Evolutionary conservation across 768 basidiomycete species (phyloP), one percentile per base, ranked within the genome.

Genomic region (Leccinum variicolor): DNA sequence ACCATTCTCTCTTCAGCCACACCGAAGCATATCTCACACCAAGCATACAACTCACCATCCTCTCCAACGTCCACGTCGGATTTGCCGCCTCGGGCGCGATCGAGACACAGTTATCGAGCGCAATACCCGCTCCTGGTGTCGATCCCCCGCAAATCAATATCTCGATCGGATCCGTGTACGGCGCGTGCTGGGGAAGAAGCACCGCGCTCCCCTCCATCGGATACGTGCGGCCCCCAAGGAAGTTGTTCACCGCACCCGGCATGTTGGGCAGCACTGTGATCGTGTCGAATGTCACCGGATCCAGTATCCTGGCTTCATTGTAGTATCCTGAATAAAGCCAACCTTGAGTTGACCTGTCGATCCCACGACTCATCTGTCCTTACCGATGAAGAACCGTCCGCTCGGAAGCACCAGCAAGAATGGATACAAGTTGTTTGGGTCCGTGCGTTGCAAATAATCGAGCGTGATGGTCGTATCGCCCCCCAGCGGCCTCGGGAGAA

Each of bases 131-230:
- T 3, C 83, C 84, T 7, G 74, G 77, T 36, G 83, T 83, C 0
- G 88, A 87, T 4, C 91, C 91, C 66, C 91, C 91, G 62, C 91
- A 92, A 29, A n/a, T n/a, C n/a, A n/a, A n/a, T n/a, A 92, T 63
- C 28, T 79, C 75, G n/a, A 90, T 67, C 10, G 87, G 87, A 54
- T 84, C 84, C 0, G 86, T 89, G 67, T 90, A 92, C 0, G 90
- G 90, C 0, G 87, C 81, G 51, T 79, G 66, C 58, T 87, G 84
- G 6, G 90, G 91, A 14, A 92, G 75, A 26, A 90, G 73, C 50
- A 89, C 79, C 0, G 85, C 82, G 2, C 87, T 76, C 23, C 88
- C 91, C 66, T 89, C 84, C 65, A 90, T 75, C 4, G 90, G 91
- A 63, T 93, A 93, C 17, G 86, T 86, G 29, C 91, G 83, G 28